These are phyloP conservation scores for Agaricus subrufescens DNA, from an alignment of 768 basidiomycete species.

Conservation along the genomic window DNA sequence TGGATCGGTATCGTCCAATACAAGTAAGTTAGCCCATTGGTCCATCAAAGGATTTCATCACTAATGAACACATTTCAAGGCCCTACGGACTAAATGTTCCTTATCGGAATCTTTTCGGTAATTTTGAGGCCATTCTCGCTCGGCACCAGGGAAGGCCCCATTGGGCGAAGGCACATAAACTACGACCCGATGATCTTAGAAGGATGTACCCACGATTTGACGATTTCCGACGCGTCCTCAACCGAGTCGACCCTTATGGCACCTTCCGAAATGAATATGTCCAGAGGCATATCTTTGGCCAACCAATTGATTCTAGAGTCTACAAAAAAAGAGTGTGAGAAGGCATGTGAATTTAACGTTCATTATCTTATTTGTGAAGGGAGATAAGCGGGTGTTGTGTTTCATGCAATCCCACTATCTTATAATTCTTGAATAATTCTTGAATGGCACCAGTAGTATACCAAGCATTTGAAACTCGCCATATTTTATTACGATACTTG, in stretches of 20 bases:
- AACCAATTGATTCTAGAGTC: conserved; percentile 34
- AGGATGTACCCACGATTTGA: conserved; percentile 77
- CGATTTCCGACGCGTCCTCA: conserved; percentile 65
- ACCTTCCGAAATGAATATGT: conserved; percentile 89
- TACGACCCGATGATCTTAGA: conserved; percentile 60
- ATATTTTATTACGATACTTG: too few relatives aligned
- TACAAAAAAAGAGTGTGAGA: conserved; percentile 30
- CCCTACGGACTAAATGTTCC: conserved; percentile 83
- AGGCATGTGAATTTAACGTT: neutral
- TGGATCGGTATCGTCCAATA: conserved; percentile 99
- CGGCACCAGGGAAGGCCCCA: conserved; percentile 82
- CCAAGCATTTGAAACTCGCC: too few relatives aligned
- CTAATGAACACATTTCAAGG: conserved; percentile 23
- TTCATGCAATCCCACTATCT: neutral
- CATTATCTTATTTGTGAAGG: neutral
- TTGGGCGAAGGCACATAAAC: conserved; percentile 90
- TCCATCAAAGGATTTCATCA: conserved; percentile 2
- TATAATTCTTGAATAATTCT: neutral
- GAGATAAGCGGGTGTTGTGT: conserved; percentile 5
- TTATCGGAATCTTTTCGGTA: conserved; percentile 71
- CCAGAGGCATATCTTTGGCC: conserved; percentile 79
- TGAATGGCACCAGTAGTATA: too few relatives aligned
- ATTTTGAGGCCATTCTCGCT: conserved; percentile 68
- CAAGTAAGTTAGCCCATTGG: conserved; percentile 53
- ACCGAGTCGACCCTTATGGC: conserved; percentile 67